Base-by-base conservation (phyloP, 192 early-diverging fungal genomes). In the Jimgerdemannia lactiflua region DNA sequence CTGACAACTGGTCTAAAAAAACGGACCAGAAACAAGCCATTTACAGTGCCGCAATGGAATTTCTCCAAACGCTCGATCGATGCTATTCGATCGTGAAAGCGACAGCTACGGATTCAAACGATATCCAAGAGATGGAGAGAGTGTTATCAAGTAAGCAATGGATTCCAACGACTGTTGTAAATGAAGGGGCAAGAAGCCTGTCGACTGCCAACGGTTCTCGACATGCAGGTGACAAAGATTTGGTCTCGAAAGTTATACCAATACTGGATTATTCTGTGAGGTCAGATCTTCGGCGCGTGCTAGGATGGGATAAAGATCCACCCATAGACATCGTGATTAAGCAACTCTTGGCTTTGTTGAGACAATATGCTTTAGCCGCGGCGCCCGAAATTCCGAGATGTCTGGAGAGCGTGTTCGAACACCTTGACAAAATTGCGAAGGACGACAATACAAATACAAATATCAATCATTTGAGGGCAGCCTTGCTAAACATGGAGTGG, bases 271-370 rank as follows among this genome's bases (percentile, higher is more conserved):
- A 70, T 59, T 40, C 3, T 2, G 74, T 74, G 18, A 73, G 44
- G 4, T 78, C 70, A 11, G 29, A 39, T 3, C 9, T 82, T 44
- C 11, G 63, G 3, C 41, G 42, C 1, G 65, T 44, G n/a, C 39
- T 79, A 39, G 81, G 75, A 2, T 82, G 81, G 81, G 68, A 80
- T 19, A 9, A 8, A 2, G 42, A 68, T 8, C 75, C 81, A 3
- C 75, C 79, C 14, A 19, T 80, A 63, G 75, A 66, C 0, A 80
- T 69, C 4, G 75, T 82, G 20, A 19, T 80, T 19, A 49, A 66
- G 3, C 64, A 74, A 40, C 49, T 81, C 14, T 14, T 59, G 59
- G 40, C 18, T 4, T 18, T 80, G 65, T 42, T 70, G 14, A 44
- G 69, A 44, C 65, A 19, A 19, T 18, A 11, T 42, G 8, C 18